phyloP scores from a whole-genome alignment of 352 stramenopile genomes.

The Phytophthora sp. region DNA sequence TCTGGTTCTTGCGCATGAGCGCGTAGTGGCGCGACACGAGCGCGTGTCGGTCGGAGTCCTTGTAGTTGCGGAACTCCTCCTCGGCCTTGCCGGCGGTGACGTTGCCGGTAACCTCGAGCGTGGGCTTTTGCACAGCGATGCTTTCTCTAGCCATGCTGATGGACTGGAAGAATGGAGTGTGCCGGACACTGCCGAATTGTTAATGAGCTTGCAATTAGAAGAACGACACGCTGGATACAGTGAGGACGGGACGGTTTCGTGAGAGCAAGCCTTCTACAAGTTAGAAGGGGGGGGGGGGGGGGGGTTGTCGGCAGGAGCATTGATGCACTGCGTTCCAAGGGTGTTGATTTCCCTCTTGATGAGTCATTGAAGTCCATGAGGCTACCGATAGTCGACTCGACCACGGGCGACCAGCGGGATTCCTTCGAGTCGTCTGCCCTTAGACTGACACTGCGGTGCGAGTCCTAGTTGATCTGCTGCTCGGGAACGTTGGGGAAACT shows the following conservation, averaged over 20 bases:
- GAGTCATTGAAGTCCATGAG: constrained; percentile 6
- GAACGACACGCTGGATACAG: no score
- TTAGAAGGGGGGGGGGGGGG: no score
- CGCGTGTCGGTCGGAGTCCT: constrained; percentile 41
- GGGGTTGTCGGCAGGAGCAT: not conserved
- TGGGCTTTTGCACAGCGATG: not conserved
- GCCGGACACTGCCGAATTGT: no score
- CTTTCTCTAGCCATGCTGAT: constrained; percentile 14
- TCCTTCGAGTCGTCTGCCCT: not conserved
- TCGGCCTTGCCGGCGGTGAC: constrained; percentile 59
- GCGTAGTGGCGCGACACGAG: constrained; percentile 79
- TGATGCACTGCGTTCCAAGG: not conserved
- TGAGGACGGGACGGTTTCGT: no score
- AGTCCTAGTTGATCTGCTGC: not conserved
- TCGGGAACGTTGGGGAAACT: not conserved
- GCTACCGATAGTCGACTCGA: no score
- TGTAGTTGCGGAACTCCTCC: constrained; percentile 84
- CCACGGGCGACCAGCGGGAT: not conserved
- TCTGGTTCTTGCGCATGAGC: constrained; percentile 81
- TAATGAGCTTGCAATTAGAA: no score
- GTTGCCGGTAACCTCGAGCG: constrained; percentile 43
- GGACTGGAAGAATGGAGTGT: not conserved
- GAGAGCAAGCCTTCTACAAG: no score
- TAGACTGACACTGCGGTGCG: not conserved
- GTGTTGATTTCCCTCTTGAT: constrained; percentile 1